Evolutionary conservation across 2,329 filamentous ascomycete genomes (phyloP), one percentile per base, ranked within the genome.

Genomic region (Periconia digitata): DNA sequence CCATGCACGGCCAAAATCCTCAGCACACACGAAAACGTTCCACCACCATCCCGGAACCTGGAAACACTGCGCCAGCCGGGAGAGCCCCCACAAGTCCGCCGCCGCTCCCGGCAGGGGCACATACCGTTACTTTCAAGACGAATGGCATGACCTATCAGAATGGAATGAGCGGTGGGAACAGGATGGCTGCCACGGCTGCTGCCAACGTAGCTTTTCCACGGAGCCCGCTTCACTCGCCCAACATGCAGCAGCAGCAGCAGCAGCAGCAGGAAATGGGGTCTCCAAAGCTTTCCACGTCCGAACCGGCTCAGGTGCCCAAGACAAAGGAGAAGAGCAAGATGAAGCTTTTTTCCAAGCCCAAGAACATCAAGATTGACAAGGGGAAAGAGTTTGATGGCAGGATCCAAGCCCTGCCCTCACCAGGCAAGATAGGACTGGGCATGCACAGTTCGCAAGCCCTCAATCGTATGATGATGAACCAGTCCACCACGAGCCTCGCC

Each of bases 291-390:
- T 54, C 63, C 8, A 57, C 54, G 21, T 53, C 54, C 2, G 61
- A 62, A 37, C 57, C 58, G 22, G 45, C 49, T 16, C 85, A 87
- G 56, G 85, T 87, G 67, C 79, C 80, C 43, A 85, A 84, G 60
- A 73, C 71, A 18, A 76, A 81, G 22, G 85, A 89, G 60, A 89
- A 89, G 70, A 85, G 85, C 52, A 91, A 90, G 72, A 87, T 89
- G 67, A 92, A 92, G 74, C 77, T 92, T 22, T 92, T 92, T 66
- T 89, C 86, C 6, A 82, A 89, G 43, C 87, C 87, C 0, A 86
- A 87, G 63, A 90, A 86, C 72, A 88, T 90, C 59, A 81, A 82
- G 43, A 83, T 85, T 48, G 80, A 79, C n/a, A 90, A 87, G 66
- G 80, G 83, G 29, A 84, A 80, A 57, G 62, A 90, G 8, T 57